Conservation (phyloP, 2,329 filamentous ascomycete species). For the Apiospora kogelbergensis region DNA sequence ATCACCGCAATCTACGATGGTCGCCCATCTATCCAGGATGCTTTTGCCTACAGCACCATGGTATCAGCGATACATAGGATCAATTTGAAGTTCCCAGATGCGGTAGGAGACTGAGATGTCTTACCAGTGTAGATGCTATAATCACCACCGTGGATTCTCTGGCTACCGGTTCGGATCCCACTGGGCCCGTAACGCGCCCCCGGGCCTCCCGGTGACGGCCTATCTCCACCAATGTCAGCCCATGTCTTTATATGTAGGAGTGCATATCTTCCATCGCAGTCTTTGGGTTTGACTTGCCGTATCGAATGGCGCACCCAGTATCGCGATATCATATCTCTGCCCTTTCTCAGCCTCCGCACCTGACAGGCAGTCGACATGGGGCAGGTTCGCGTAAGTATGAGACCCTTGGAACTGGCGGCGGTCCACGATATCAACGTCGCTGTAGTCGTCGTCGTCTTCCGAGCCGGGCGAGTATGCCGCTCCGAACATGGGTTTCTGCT, state of each 20-base stretch:
- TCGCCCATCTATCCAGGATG: slow-evolving; percentile 71
- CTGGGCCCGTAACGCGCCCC: slow-evolving; percentile 35
- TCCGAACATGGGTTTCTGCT: slow-evolving; percentile 19
- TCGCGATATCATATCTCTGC: slow-evolving; percentile 55
- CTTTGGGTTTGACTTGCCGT: slow-evolving; percentile 32
- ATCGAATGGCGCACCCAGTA: slow-evolving; percentile 52
- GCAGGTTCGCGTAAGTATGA: slow-evolving; percentile 62
- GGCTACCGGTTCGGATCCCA: slow-evolving; percentile 32
- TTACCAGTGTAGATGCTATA: slow-evolving; percentile 51
- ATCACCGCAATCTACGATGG: slow-evolving; percentile 76
- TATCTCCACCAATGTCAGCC: slow-evolving; percentile 13
- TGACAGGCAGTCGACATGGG: slow-evolving; percentile 61
- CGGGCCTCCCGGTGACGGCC: slow-evolving; percentile 34
- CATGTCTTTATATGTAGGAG: neutral
- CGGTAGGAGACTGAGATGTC: neutral
- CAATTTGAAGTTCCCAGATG: no score
- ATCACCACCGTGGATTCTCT: slow-evolving; percentile 31
- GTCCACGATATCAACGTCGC: slow-evolving; percentile 40
- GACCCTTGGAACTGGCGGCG: slow-evolving; percentile 54
- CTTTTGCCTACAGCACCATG: slow-evolving; percentile 44
- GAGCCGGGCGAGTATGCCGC: neutral
- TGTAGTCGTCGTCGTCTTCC: no score
- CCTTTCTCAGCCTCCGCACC: slow-evolving; percentile 43
- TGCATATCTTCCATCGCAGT: slow-evolving; percentile 1
- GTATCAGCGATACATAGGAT: slow-evolving; percentile 16